Evolutionary conservation across 2,329 filamentous ascomycete genomes (phyloP), one percentile per base, ranked within the genome.

Genomic region (Penicillium hordei): DNA sequence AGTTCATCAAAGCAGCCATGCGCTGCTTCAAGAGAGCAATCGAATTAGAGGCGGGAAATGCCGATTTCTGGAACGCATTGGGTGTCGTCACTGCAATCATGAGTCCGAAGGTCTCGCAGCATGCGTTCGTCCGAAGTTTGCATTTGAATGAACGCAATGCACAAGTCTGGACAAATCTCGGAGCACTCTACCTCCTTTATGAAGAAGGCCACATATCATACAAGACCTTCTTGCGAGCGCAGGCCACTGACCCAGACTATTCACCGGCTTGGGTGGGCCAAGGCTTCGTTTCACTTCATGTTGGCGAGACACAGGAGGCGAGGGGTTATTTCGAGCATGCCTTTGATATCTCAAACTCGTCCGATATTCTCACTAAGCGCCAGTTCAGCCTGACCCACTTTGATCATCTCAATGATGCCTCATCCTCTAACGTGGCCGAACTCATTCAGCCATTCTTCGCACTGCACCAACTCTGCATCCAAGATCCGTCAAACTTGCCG

Each of bases 1-100:
- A 64, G 19, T 92, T 91, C 65, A 80, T 94, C 46, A 93, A 89
- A 72, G 88, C 92, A 7, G 85, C 94, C 1, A 89, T 97, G 62
- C 84, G 88, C 54, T 94, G 91, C 67, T 97, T 99, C 82, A 99
- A 99, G 77, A 84, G 91, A 44, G 90, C 94, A 1, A 99, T 99
- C 63, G 94, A 97, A 75, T 82, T 97, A 1, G 95, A 99, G 74
- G 90, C 93, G 7, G 90, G 92, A 51, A 99, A 97, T 70, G 81
- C 91, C 0, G 93, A 97, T 65, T 97, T 97, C 73, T 99, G 94
- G 94, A 97, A 97, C 70, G 89, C 94, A 0, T 82, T 99, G 3
- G 94, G 93, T 49, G 91, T 97, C 4, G 91, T 90, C 27, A 97
- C 94, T 2, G 93, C 91, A 61, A 86, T 86, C 45, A 82, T 97